Conservation (phyloP, 805 yeast genomes). For the Kuraishia molischiana region DNA sequence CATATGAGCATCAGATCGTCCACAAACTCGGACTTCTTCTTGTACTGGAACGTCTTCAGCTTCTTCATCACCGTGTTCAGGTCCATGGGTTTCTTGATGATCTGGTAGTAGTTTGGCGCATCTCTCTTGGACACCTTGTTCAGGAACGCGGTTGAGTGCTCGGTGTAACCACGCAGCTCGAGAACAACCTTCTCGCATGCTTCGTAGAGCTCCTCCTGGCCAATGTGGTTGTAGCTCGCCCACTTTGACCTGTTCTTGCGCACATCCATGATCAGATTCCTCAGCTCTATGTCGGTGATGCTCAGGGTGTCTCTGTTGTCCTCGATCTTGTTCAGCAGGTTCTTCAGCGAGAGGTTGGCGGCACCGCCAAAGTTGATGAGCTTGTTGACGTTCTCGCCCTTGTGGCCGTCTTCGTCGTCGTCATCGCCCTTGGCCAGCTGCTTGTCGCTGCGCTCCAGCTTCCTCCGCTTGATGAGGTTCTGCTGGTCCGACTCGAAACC, state of each 20-base stretch:
- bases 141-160: constrained; percentile 91
- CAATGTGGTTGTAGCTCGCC: constrained; percentile 92
- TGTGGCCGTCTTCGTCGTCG: constrained; percentile 11
- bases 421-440: constrained; percentile 30
- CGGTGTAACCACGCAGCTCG: constrained; percentile 86
- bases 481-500: constrained; percentile 70
- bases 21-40: constrained; percentile 82
- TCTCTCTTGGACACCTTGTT: constrained; percentile 96
- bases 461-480: constrained; percentile 63
- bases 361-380: constrained; percentile 42
- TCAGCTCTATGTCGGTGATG: constrained; percentile 73
- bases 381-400: constrained; percentile 15
- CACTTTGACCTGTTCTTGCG: constrained; percentile 93
- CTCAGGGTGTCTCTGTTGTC: constrained; percentile 65
- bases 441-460: constrained; percentile 72
- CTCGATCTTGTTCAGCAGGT: constrained; percentile 71
- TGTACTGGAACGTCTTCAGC: constrained; percentile 71
- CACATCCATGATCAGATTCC: constrained; percentile 83
- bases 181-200: constrained; percentile 93
- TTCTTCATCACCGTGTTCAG: constrained; percentile 89
- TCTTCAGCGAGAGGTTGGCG: constrained; percentile 69
- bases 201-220: constrained; percentile 96
- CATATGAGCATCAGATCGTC: constrained; percentile 92
- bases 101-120: constrained; percentile 90
- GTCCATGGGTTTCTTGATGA: constrained; percentile 94